These are phyloP conservation scores for Podospora anserina DNA, from an alignment of 495 filamentous ascomycete genomes.

Conservation along the genomic window DNA sequence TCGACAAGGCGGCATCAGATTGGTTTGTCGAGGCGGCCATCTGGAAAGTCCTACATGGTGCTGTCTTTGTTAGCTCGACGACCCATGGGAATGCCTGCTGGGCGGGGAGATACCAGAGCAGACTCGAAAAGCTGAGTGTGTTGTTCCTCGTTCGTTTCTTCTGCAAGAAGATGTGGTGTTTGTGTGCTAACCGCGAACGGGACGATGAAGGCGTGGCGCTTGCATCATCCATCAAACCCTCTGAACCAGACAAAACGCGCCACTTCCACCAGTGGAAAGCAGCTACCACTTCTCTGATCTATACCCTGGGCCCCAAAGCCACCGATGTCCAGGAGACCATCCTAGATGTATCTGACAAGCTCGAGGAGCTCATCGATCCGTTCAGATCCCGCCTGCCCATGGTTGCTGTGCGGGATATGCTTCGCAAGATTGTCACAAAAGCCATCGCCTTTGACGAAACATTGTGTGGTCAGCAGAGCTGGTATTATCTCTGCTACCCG, in stretches of 20 bases:
- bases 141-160: neutral
- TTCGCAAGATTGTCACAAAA: neutral
- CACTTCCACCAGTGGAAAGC: neutral
- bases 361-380: neutral
- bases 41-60: neutral
- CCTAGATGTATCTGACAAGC: neutral
- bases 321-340: neutral
- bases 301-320: neutral
- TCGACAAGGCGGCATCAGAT: neutral
- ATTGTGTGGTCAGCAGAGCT: neutral
- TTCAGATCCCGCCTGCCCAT: neutral
- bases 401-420: neutral
- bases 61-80: neutral
- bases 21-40: constrained; percentile 1
- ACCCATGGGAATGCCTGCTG: neutral
- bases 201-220: neutral
- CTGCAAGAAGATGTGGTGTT: neutral
- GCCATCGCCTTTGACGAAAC: neutral
- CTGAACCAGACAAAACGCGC: neutral
- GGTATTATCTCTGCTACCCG: neutral
- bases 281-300: neutral
- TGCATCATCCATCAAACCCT: neutral
- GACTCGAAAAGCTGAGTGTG: neutral
- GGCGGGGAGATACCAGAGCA: neutral
- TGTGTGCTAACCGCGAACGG: neutral